These are phyloP conservation scores for Juglanconis juglandina DNA, from an alignment of 2,329 filamentous ascomycete genomes.

Conservation along the genomic window DNA sequence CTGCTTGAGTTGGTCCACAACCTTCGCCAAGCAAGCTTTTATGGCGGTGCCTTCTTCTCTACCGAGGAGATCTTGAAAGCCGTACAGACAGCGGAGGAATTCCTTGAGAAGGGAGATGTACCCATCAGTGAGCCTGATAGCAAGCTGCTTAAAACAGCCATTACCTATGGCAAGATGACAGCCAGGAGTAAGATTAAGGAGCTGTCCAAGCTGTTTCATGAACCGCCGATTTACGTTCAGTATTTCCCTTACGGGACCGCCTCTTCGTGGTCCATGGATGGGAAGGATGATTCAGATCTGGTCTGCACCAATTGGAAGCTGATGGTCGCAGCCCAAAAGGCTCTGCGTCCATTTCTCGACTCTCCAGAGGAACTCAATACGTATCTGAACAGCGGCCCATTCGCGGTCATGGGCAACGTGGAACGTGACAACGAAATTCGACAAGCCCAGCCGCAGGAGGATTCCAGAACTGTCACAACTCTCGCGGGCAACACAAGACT, in stretches of 20 bases:
- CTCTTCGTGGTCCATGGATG: conserved; percentile 64
- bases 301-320: conserved; percentile 49
- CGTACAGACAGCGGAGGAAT: conserved; percentile 63
- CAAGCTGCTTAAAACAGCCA: conserved; percentile 57
- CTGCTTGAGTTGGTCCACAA: conserved; percentile 71
- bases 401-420: conserved; percentile 35
- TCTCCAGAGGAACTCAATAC: conserved; percentile 43
- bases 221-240: conserved; percentile 71
- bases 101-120: conserved; percentile 61
- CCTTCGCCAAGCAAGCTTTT: conserved; percentile 79
- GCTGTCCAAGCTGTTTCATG: conserved; percentile 66
- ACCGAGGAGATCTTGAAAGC: conserved; percentile 59
- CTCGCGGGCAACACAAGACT: conserved; percentile 43
- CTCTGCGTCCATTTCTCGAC: conserved; percentile 43
- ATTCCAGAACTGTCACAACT: conserved; percentile 18
- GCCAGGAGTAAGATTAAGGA: conserved; percentile 60
- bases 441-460: conserved; percentile 10
- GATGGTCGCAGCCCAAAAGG: conserved; percentile 50
- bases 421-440: conserved; percentile 33
- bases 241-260: conserved; percentile 62
- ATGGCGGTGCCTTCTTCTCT: conserved; percentile 74
- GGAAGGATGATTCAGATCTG: conserved; percentile 45
- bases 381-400: conserved; percentile 44
- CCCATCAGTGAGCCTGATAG: conserved; percentile 60
- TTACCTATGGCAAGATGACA: conserved; percentile 61